phyloP scores from a whole-genome alignment of 208 protist genomes.

The Trypanosoma conorhini region DNA sequence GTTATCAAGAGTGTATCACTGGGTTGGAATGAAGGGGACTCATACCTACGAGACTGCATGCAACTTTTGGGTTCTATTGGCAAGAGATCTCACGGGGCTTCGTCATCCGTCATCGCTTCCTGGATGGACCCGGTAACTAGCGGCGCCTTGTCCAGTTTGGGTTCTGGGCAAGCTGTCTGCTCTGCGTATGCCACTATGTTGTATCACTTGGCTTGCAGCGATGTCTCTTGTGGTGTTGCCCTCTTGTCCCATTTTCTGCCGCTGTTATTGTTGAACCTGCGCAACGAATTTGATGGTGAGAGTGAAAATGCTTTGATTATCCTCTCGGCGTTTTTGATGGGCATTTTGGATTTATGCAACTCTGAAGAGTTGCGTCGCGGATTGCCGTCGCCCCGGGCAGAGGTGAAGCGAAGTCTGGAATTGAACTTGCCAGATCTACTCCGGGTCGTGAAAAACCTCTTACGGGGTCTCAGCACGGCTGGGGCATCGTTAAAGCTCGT shows the following conservation, averaged over 20 bases:
- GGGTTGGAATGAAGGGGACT: conserved; percentile 27
- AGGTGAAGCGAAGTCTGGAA: conserved; percentile 22
- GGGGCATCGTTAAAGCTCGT: conserved; percentile 38
- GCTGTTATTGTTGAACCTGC: conserved; percentile 17
- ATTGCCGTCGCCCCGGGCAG: neutral
- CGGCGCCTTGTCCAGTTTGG: conserved; percentile 28
- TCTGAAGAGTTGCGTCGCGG: neutral
- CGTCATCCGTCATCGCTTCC: conserved; percentile 5
- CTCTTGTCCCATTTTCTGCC: conserved; percentile 19
- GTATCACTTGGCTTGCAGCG: conserved; percentile 39
- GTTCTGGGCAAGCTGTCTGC: conserved; percentile 25
- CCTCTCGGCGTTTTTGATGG: conserved; percentile 23
- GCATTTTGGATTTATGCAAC: conserved; percentile 24
- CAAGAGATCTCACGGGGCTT: conserved; percentile 15
- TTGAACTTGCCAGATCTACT: conserved; percentile 8
- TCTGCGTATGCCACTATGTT: conserved; percentile 77
- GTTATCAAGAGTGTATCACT: conserved; percentile 55
- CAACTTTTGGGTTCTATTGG: conserved; percentile 28
- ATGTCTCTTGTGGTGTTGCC: conserved; percentile 17
- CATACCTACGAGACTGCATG: conserved; percentile 36
- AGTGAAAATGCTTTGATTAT: conserved; percentile 28
- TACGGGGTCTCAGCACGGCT: neutral
- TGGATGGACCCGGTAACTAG: conserved; percentile 34
- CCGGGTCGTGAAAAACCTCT: conserved; percentile 12
- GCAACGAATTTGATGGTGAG: neutral